These are phyloP conservation scores for Solanum appendiculatum DNA, from an alignment of 257 asterid genomes.

Conservation along the genomic window DNA sequence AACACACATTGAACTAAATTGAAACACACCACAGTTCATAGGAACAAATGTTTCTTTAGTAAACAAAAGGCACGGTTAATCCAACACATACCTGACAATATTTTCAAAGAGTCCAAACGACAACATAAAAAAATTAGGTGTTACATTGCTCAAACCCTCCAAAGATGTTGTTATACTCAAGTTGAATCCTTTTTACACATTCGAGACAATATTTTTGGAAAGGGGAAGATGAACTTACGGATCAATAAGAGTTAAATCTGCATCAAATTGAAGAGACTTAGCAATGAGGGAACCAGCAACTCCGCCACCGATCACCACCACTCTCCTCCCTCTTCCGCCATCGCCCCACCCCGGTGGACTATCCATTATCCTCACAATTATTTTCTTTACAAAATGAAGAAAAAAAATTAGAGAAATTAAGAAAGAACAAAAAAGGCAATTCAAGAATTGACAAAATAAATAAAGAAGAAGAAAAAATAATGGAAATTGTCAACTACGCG, in stretches of 20 bases:
- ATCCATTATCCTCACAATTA: slow-evolving; percentile 10
- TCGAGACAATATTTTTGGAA: no score
- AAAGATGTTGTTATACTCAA: no score
- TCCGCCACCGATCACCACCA: slow-evolving; percentile 89
- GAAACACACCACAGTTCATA: no score
- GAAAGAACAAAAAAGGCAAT: not conserved
- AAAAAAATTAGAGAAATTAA: not conserved
- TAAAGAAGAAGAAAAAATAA: no score
- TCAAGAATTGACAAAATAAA: not conserved
- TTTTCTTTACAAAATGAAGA: not conserved
- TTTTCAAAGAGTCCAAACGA: no score
- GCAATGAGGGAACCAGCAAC: slow-evolving; percentile 79
- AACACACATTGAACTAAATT: not conserved
- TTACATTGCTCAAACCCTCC: no score
- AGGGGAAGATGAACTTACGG: slow-evolving; percentile 56
- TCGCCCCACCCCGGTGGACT: slow-evolving; percentile 29
- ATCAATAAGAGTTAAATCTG: slow-evolving; percentile 75
- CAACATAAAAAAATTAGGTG: no score
- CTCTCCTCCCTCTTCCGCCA: slow-evolving; percentile 70
- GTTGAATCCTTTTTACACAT: no score
- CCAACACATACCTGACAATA: no score
- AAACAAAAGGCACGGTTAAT: no score
- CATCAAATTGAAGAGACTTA: slow-evolving; percentile 68
- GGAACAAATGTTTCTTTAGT: not conserved
- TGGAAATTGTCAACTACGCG: not conserved